Percentiles rank a stretch among this genome's conserved stretches.
Conservation (phyloP, 768 basidiomycete species). For the Boletus reticuloceps region DNA sequence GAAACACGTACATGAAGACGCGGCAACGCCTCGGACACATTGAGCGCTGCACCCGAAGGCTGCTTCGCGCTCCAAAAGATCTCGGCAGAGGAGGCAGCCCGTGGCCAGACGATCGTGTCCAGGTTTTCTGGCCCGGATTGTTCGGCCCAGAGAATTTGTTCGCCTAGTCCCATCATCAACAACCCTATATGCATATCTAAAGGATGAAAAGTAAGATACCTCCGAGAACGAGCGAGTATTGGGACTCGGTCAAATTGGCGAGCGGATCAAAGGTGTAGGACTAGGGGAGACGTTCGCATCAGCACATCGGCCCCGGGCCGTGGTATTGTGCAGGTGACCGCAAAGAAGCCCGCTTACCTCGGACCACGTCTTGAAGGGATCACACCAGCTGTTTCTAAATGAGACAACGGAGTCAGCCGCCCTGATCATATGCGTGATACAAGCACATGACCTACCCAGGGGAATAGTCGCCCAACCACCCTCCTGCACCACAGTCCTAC, state of each 20-base stretch:
- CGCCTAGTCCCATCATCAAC: constrained; percentile 19
- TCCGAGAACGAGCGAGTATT: constrained; percentile 39
- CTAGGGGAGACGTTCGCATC: constrained; percentile 17
- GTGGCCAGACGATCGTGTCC: constrained; percentile 47
- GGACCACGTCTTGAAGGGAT: constrained; percentile 53
- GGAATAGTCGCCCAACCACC: constrained; percentile 40
- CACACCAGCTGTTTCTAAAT: constrained; percentile 44
- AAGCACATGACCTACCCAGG: constrained; percentile 25
- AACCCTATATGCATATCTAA: not conserved
- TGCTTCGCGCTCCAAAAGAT: constrained; percentile 50
- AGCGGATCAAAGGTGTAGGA: constrained; percentile 52
- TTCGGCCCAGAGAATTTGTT: constrained; percentile 46
- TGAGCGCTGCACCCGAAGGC: constrained; percentile 34
- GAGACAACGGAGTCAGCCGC: not conserved
- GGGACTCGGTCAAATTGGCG: constrained; percentile 35
- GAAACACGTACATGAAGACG: constrained; percentile 39
- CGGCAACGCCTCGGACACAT: constrained; percentile 40
- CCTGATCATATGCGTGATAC: not conserved
- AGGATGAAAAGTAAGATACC: constrained; percentile 14
- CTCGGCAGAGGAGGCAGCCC: constrained; percentile 47
- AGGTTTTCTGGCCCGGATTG: constrained; percentile 43
- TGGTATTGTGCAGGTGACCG: no score
- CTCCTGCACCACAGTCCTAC: constrained; percentile 48
- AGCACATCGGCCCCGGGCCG: no score
- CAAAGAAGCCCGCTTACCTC: constrained; percentile 29